These are phyloP conservation scores for Oryza meyeriana DNA, from an alignment of 176 grass and related monocot genomes.

Conservation along the genomic window DNA sequence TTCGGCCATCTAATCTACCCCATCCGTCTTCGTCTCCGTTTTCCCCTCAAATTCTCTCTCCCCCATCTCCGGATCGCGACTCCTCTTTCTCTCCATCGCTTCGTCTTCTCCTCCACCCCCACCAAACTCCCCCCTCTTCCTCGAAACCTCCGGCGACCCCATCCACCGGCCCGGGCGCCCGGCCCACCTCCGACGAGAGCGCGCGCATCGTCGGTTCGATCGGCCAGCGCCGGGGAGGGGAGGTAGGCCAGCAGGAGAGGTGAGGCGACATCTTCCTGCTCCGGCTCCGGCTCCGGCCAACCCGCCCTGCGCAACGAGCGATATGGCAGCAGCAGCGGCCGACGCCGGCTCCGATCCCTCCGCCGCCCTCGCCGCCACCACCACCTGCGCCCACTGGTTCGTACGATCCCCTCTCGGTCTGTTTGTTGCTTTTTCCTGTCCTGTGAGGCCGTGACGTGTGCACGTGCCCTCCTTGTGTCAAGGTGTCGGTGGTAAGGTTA, in stretches of 20 bases:
- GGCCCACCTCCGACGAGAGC: neutral
- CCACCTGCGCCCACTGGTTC: slow-evolving; percentile 69
- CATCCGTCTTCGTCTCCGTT: too few species aligned
- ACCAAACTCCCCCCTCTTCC: slow-evolving; percentile 18
- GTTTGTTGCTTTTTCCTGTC: neutral
- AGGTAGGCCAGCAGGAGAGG: neutral
- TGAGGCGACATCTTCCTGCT: neutral
- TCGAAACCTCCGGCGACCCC: slow-evolving; percentile 31
- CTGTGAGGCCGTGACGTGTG: neutral
- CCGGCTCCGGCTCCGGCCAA: neutral
- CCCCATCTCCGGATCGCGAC: slow-evolving; percentile 4
- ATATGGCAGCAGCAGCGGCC: slow-evolving; percentile 36
- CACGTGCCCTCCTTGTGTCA: too few species aligned
- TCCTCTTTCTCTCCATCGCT: neutral
- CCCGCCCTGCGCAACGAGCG: neutral
- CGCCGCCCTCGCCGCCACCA: slow-evolving; percentile 1
- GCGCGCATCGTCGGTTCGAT: slow-evolving; percentile 2
- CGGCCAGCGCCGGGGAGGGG: too few species aligned
- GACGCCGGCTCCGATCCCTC: slow-evolving; percentile 24
- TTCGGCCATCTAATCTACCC: too few species aligned
- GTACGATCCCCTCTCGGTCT: neutral
- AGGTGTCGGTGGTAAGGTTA: neutral
- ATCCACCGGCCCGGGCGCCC: too few species aligned
- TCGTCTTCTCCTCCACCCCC: neutral
- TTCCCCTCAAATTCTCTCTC: too few species aligned